Base-by-base conservation (phyloP, 2,329 filamentous ascomycete species). In the Trichoderma afroharzianum region DNA sequence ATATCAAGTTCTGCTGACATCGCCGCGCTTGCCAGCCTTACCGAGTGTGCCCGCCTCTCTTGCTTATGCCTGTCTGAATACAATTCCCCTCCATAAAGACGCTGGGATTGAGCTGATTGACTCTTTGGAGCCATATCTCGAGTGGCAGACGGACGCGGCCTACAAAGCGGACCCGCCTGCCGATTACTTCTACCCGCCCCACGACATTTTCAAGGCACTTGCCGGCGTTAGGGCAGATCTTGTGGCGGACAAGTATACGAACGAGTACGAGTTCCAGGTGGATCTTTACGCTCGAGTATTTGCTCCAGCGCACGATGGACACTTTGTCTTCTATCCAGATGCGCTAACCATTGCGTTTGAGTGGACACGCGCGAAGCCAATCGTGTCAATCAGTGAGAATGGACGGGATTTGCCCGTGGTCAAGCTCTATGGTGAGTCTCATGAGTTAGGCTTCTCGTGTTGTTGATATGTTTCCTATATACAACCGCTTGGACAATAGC, bases 291-390 rank as follows among this genome's bases (percentile, higher is more conserved):
- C 83, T 43, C 79, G 88, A 8, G 82, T 90, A 43, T 76, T 76
- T 43, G 83, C 83, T 28, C 67, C 71, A 6, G 86, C 88, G 4
- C 89, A 92, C 74, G 91, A 93, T 76, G 89, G 90, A 1, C 91
- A 93, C 76, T 89, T 91, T 64, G 80, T 72, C 55, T 68, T 75
- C 4, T 73, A 72, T 36, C 68, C 71, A 32, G 74, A 76, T 70
- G 61, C 73, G 28, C 30, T 76, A 7, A 26, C 61, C 3, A 71
- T 47, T 15, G 71, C 70, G 14, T 74, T 76, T 61, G 63, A 39
- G 15, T 76, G 63, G 63, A 71, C 11, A 21, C 74, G 74, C 7
- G 58, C 63, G 43, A 47, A 53, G 14, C 79, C 83, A 77, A 73
- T 91, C 76, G 78, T 82, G 6, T 83, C 81, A 6, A 75, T 81